Conservation (phyloP, 2,329 filamentous ascomycete species). For the Pestalotiopsis fici region DNA sequence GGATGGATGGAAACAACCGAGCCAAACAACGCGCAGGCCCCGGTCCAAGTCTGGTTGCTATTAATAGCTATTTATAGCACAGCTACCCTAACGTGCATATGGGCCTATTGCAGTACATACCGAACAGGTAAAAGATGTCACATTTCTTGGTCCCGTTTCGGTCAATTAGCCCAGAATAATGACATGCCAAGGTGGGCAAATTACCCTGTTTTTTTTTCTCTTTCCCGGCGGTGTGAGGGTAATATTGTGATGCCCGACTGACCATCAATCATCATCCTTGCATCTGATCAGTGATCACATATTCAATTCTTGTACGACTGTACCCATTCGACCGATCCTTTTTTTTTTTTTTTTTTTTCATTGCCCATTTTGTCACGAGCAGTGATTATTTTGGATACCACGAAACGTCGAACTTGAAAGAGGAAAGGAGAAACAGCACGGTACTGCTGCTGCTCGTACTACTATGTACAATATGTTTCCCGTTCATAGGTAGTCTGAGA, state of each 20-base stretch:
- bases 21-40: not conserved
- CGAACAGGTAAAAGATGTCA: not conserved
- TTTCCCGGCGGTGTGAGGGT: not conserved
- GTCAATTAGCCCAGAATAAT: conserved; percentile 1
- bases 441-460: no score
- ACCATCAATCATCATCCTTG: not conserved
- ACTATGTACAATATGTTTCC: no score
- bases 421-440: no score
- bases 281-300: not conserved
- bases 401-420: no score
- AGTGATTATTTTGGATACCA: no score
- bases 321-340: not conserved
- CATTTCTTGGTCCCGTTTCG: not conserved
- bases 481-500: no score
- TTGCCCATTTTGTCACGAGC: not conserved
- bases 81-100: conserved; percentile 7
- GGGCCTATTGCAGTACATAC: not conserved
- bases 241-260: not conserved
- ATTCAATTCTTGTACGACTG: not conserved
- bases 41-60: conserved; percentile 20
- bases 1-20: not conserved
- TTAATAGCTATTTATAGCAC: conserved; percentile 34
- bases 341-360: not conserved
- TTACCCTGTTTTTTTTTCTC: not conserved
- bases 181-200: conserved; percentile 1